These are phyloP conservation scores for Monosporascus sp. DNA, from an alignment of 2,329 filamentous ascomycete genomes.

Conservation along the genomic window DNA sequence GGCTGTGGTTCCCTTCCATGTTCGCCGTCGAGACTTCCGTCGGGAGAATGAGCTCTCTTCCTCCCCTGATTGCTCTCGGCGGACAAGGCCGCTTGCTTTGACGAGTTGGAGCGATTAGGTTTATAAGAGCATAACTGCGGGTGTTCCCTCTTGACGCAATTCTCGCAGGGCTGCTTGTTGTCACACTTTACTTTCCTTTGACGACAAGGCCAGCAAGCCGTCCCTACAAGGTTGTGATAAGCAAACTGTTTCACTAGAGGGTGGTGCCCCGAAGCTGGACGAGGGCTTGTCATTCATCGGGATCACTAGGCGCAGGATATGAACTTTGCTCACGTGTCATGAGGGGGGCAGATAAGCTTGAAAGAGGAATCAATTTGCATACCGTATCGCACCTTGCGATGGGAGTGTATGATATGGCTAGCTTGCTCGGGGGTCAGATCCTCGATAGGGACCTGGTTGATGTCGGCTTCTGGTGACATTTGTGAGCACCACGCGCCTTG, in stretches of 20 bases:
- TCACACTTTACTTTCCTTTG: slow-evolving; percentile 66
- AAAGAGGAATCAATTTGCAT: slow-evolving; percentile 25
- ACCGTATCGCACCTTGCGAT: slow-evolving; percentile 65
- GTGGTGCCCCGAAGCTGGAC: no score
- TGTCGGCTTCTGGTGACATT: slow-evolving; percentile 25
- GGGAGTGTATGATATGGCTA: slow-evolving; percentile 63
- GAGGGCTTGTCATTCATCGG: not conserved
- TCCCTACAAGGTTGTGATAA: slow-evolving; percentile 36
- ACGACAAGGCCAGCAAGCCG: slow-evolving; percentile 61
- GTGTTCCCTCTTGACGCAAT: slow-evolving; percentile 62
- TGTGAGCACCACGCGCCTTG: slow-evolving; percentile 1
- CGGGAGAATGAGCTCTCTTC: slow-evolving; percentile 41
- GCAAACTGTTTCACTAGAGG: slow-evolving; percentile 3
- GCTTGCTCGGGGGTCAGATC: slow-evolving; percentile 60
- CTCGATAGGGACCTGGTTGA: slow-evolving; percentile 40
- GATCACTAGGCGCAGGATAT: not conserved
- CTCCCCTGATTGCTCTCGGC: slow-evolving; percentile 23
- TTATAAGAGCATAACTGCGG: slow-evolving; percentile 62
- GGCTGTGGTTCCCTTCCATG: slow-evolving; percentile 30
- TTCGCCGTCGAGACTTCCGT: slow-evolving; percentile 30
- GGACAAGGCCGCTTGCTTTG: slow-evolving; percentile 28
- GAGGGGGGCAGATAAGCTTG: not conserved
- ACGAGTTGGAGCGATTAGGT: slow-evolving; percentile 45
- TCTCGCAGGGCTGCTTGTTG: slow-evolving; percentile 63
- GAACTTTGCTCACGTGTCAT: not conserved